Evolutionary conservation across 2,329 filamentous ascomycete genomes (phyloP), one percentile per base, ranked within the genome.

Genomic region (Talaromyces sp.): DNA sequence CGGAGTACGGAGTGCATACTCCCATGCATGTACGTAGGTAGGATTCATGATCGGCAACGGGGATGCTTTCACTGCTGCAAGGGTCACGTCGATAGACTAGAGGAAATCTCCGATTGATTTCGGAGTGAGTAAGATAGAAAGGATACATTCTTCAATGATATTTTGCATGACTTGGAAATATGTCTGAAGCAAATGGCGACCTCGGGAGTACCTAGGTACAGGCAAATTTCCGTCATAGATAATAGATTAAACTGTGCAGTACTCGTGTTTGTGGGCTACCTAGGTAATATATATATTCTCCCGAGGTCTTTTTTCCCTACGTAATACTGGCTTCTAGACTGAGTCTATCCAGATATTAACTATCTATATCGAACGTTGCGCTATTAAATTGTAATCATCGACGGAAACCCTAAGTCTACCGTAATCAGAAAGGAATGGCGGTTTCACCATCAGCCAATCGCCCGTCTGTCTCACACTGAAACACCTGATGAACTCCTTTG

Each of bases 371-470:
- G 33, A 13, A 52, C 15, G 31, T 22, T 52, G 19, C 46, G 36
- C 31, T 39, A 52, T 22, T 25, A 25, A 36, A 9, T 36, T 19
- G 19, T 10, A 36, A 36, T 22, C 2, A 6, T 36, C 17, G 10
- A 37, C 21, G 17, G 15, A 52, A 52, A 52, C 33, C 48, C 48
- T 39, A 52, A 52, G 13, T 50, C n/a, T 10, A 6, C 15, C 22
- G n/a, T 28, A n/a, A 35, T 33, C 22, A 25, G n/a, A 28, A 50
- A 28, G 17, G 51, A 35, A 22, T 41, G 19, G 52, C 36, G 22
- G 57, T 59, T 59, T 59, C 57, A 59, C 40, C 52, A 55, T 39
- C 43, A 55, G 53, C 53, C 53, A 56, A 56, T 56, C 53, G 22
- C 36, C 33, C 35, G 53, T 11, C 17, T 46, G 53, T 56, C 53